A percentile compares a stretch with the other conserved stretches of the same genome.
phyloP scores from a whole-genome alignment of 176 grass and related monocot genomes.

The Elymus sibiricus region DNA sequence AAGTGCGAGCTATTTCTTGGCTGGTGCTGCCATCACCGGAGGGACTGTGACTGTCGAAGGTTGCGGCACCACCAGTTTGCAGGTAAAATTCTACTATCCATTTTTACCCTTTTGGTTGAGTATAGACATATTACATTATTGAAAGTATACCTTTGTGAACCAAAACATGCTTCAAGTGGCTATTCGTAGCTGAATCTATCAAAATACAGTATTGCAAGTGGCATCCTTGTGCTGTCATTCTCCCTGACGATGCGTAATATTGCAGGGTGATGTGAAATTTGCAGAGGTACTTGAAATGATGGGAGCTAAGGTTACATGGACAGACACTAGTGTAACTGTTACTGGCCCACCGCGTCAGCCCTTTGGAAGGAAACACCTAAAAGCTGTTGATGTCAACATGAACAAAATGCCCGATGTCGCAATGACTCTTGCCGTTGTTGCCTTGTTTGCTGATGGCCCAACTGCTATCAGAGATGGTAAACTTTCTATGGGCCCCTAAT shows the following conservation, averaged over 20 bases:
- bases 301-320: slow-evolving; percentile 95
- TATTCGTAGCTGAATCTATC: neutral
- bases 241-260: neutral
- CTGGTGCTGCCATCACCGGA: slow-evolving; percentile 95
- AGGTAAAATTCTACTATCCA: slow-evolving; percentile 34
- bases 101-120: neutral
- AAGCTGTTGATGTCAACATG: slow-evolving; percentile 95
- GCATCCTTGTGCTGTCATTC: neutral
- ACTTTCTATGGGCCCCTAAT: neutral
- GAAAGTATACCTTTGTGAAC: neutral
- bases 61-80: slow-evolving; percentile 90
- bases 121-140: neutral
- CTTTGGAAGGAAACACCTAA: slow-evolving; percentile 72
- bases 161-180: neutral
- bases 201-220: neutral
- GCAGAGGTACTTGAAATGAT: slow-evolving; percentile 97
- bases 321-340: slow-evolving; percentile 83
- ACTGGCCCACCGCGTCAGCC: slow-evolving; percentile 75
- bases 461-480: slow-evolving; percentile 98
- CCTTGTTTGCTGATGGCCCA: slow-evolving; percentile 90
- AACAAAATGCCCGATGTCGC: slow-evolving; percentile 99
- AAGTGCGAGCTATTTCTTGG: slow-evolving; percentile 99
- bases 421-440: slow-evolving; percentile 96
- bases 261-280: slow-evolving; percentile 97
- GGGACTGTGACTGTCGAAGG: slow-evolving; percentile 95